A percentile compares a stretch with the other conserved stretches of the same genome.
These are phyloP conservation scores for Panaeolus cyanescens DNA, from an alignment of 768 basidiomycete species.

Conservation along the genomic window DNA sequence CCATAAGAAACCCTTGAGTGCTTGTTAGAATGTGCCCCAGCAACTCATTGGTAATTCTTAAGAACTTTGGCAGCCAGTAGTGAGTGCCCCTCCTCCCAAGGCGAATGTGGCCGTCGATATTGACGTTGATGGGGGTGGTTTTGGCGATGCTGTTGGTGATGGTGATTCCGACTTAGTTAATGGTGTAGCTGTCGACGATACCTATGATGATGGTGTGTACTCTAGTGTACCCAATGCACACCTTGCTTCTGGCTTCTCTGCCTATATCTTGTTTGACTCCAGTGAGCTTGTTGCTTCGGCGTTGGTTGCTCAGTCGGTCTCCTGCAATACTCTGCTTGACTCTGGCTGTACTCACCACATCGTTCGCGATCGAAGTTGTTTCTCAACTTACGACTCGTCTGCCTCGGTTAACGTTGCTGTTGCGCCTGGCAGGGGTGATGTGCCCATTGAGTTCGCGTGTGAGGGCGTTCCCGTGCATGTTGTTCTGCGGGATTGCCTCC, in stretches of 20 bases:
- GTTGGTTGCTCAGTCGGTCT: no score
- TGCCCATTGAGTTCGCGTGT: not conserved
- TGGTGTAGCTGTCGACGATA: no score
- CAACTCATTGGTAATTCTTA: no score
- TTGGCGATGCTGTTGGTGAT: not conserved
- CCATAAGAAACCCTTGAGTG: no score
- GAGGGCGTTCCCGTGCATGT: not conserved
- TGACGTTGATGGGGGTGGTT: no score
- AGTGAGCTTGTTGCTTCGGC: no score
- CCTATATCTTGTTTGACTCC: no score
- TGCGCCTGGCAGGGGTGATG: slow-evolving; percentile 6
- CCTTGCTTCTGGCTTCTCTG: not conserved
- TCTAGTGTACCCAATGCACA: no score
- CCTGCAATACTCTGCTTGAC: not conserved
- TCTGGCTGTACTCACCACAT: slow-evolving; percentile 10
- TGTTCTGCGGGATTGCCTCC: slow-evolving; percentile 9
- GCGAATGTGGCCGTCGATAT: not conserved
- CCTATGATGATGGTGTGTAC: no score
- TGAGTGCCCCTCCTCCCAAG: not conserved
- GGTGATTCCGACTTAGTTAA: not conserved
- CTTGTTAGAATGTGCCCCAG: no score
- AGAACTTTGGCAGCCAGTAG: slow-evolving; percentile 12
- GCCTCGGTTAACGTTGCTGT: slow-evolving; percentile 2
- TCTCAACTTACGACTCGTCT: slow-evolving; percentile 8
- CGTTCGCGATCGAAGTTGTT: slow-evolving; percentile 2